These are phyloP conservation scores for Chloranthus sessilifolius DNA, from an alignment of 164 flowering plant species.

Conservation along the genomic window DNA sequence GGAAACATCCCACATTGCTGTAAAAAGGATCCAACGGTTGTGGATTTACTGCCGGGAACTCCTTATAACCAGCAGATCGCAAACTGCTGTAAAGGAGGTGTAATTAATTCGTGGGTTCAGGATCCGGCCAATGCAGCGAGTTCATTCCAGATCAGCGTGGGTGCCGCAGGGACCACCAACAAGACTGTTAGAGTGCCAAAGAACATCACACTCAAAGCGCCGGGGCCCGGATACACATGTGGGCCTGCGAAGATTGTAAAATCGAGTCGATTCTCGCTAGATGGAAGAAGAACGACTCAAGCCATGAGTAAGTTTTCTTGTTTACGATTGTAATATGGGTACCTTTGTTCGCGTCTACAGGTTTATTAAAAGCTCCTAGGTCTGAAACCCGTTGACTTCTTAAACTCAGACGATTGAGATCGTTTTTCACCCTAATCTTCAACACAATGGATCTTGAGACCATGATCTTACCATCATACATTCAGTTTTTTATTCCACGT, in stretches of 20 bases:
- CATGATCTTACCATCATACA: too few relatives aligned
- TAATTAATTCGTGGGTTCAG: constrained; percentile 63
- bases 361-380: too few relatives aligned
- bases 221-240: constrained; percentile 75
- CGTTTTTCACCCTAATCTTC: too few relatives aligned
- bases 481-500: too few relatives aligned
- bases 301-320: constrained; percentile 66
- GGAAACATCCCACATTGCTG: constrained; percentile 73
- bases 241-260: constrained; percentile 43
- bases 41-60: constrained; percentile 68
- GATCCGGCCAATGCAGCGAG: constrained; percentile 45
- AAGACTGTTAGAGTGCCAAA: constrained; percentile 54
- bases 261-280: constrained; percentile 39
- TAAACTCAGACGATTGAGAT: neutral
- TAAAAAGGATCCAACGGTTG: constrained; percentile 56
- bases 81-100: constrained; percentile 85
- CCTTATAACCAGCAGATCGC: constrained; percentile 67
- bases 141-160: constrained; percentile 74
- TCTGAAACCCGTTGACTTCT: too few relatives aligned
- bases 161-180: constrained; percentile 67
- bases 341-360: too few relatives aligned
- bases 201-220: constrained; percentile 59
- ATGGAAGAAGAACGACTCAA: constrained; percentile 55
- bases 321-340: too few relatives aligned
- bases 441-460: too few relatives aligned